A percentile compares a stretch with the other conserved stretches of the same genome.
These are phyloP conservation scores for Talaromyces sp. DNA, from an alignment of 2,329 filamentous ascomycete species.

Conservation along the genomic window DNA sequence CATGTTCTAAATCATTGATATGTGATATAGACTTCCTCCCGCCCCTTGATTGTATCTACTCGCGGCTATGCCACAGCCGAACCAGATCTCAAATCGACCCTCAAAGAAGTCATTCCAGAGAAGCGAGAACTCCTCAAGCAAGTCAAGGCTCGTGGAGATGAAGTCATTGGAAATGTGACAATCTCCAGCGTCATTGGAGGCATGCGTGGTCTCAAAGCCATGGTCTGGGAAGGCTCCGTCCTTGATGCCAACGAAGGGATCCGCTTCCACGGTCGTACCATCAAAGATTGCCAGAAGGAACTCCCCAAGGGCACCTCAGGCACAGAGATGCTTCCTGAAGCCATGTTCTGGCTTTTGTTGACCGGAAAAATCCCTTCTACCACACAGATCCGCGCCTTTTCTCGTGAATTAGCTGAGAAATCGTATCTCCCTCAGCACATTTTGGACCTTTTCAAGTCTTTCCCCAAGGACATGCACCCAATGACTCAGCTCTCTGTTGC, in stretches of 20 bases:
- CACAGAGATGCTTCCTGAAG: slow-evolving; percentile 95
- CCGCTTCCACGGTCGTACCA: slow-evolving; percentile 94
- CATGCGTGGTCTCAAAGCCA: slow-evolving; percentile 95
- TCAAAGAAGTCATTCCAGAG: slow-evolving; percentile 79
- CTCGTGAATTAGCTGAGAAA: slow-evolving; percentile 82
- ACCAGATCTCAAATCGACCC: slow-evolving; percentile 82
- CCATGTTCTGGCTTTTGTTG: slow-evolving; percentile 98
- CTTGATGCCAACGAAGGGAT: slow-evolving; percentile 96
- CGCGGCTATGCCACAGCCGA: slow-evolving; percentile 62
- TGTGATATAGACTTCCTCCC: slow-evolving; percentile 18
- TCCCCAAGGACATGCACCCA: slow-evolving; percentile 86
- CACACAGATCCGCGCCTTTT: slow-evolving; percentile 75
- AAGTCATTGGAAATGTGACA: slow-evolving; percentile 87
- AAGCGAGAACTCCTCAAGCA: slow-evolving; percentile 93
- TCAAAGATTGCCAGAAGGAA: slow-evolving; percentile 94
- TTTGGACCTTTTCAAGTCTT: slow-evolving; percentile 80
- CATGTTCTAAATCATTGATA: background rate
- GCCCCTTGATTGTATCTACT: slow-evolving; percentile 22
- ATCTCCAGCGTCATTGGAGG: slow-evolving; percentile 91
- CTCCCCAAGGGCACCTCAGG: slow-evolving; percentile 85
- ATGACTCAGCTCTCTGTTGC: slow-evolving; percentile 98
- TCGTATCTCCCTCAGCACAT: slow-evolving; percentile 79
- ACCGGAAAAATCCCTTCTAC: slow-evolving; percentile 87
- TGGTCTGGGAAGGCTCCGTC: slow-evolving; percentile 98
- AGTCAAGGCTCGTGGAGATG: slow-evolving; percentile 80